Evolutionary conservation across 176 grass and related monocot genomes (phyloP), one percentile per base, ranked within the genome.

Genomic region (Cymbopogon citratus): DNA sequence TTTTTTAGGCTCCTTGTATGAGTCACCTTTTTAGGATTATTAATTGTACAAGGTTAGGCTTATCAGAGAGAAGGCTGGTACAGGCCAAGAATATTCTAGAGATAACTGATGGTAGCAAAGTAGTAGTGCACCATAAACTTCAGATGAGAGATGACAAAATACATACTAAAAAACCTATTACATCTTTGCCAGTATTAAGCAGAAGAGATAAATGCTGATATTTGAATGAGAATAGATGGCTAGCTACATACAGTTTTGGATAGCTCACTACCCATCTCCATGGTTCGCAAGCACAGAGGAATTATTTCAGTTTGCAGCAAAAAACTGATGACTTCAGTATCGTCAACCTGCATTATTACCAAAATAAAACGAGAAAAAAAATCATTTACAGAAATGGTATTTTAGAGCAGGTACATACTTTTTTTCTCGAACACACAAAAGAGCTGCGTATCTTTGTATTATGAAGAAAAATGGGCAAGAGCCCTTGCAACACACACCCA

Each of bases 241-340:
- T 28, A 31, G 63, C 29, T 26, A 89, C 87, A 76, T 86, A 95
- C 93, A 6, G 96, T 99, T 90, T 99, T 99, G 12, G 96, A 99
- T 4, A 99, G 91, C 82, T 99, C 93, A 80, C 92, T 95, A 35
- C 96, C 96, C 96, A 99, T 99, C 84, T 95, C 96, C 96, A 99
- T 99, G 63, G 96, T 99, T 64, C 91, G 89, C 54, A 99, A 46
- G 57, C 96, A 99, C 63, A 99, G 74, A 74, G 96, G 96, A 86
- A 99, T 99, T 87, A 99, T 99, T 95, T 99, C 96, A 83, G 96
- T 99, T 80, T 99, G 96, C 41, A 99, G 93, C 69, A 99, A 87
- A 93, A 99, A 99, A 81, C 91, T 83, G 69, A 99, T 95, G 27
- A 99, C 96, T 62, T 99, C 96, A 66, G 93, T 99, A 85, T 99